Conservation (phyloP, 306 rosid species). For the Fragaria nilgerrensis region DNA sequence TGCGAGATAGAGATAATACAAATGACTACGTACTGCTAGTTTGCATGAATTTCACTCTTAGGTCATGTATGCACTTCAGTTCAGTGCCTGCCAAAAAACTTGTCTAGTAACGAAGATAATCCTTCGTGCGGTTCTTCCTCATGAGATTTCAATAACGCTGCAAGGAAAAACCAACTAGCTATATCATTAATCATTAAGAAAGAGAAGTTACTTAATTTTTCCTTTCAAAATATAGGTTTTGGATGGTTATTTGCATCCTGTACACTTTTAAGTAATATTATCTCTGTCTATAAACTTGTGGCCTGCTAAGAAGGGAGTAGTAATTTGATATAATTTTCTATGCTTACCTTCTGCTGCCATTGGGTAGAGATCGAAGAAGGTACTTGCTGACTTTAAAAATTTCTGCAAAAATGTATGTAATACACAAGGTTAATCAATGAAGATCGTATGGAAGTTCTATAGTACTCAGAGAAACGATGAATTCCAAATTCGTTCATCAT, state of each 20-base stretch:
- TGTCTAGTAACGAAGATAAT: conserved; percentile 5
- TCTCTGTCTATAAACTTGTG: not conserved
- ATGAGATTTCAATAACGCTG: conserved; percentile 12
- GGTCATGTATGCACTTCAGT: too few relatives aligned
- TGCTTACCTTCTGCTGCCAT: conserved; percentile 41
- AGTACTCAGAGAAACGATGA: not conserved
- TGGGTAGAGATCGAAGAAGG: conserved; percentile 48
- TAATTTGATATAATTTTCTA: too few relatives aligned
- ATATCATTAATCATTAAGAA: not conserved
- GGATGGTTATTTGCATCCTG: not conserved
- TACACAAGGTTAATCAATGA: not conserved
- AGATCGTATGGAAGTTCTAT: not conserved
- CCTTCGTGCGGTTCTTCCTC: conserved; percentile 12
- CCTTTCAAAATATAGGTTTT: not conserved
- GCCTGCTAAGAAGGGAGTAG: not conserved
- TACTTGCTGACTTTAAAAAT: conserved; percentile 32
- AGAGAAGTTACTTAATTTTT: not conserved
- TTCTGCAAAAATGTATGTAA: conserved; percentile 32
- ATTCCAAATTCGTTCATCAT: not conserved
- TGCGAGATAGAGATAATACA: not conserved
- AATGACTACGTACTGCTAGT: not conserved
- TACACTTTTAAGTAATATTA: not conserved
- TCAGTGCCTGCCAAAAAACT: not conserved
- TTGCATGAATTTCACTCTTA: not conserved
- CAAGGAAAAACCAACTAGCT: not conserved